These are phyloP conservation scores for Bacidia rubella DNA, from an alignment of 495 filamentous ascomycete genomes.

Conservation along the genomic window DNA sequence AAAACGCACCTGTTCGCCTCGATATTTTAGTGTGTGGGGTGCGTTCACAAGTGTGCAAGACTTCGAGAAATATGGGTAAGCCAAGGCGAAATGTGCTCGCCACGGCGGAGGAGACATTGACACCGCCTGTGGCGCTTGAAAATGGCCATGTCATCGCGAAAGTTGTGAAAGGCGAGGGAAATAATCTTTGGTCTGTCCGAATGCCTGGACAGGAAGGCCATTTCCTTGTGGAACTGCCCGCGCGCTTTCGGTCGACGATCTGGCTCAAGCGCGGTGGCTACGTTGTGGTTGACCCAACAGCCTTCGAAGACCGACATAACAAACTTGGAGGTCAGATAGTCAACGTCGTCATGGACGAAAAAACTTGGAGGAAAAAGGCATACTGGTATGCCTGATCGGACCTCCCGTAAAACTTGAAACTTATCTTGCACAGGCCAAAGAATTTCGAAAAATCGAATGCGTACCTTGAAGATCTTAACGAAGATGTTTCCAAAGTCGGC, in stretches of 20 bases:
- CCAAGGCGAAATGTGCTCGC: conserved; percentile 62
- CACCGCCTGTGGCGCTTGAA: conserved; percentile 55
- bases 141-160: conserved; percentile 55
- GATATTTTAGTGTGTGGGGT: neutral
- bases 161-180: conserved; percentile 70
- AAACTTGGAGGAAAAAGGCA: conserved; percentile 73
- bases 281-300: conserved; percentile 63
- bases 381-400: conserved; percentile 55
- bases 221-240: conserved; percentile 61
- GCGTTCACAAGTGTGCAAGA: neutral
- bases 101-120: conserved; percentile 58
- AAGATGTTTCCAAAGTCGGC: conserved; percentile 65
- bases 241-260: conserved; percentile 75
- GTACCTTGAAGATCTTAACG: conserved; percentile 46
- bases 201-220: conserved; percentile 40
- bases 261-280: conserved; percentile 83
- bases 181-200: conserved; percentile 68
- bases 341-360: conserved; percentile 86
- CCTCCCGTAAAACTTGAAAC: conserved; percentile 16
- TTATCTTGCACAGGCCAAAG: conserved; percentile 48
- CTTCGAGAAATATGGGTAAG: conserved; percentile 42
- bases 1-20: neutral
- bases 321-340: conserved; percentile 81
- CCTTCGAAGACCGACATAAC: conserved; percentile 54
- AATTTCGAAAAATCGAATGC: conserved; percentile 55